Percentiles rank a stretch among this genome's conserved stretches.
Evolutionary conservation across 2,329 filamentous ascomycete genomes (phyloP).

Genomic region (Trichophyton verrucosum): DNA sequence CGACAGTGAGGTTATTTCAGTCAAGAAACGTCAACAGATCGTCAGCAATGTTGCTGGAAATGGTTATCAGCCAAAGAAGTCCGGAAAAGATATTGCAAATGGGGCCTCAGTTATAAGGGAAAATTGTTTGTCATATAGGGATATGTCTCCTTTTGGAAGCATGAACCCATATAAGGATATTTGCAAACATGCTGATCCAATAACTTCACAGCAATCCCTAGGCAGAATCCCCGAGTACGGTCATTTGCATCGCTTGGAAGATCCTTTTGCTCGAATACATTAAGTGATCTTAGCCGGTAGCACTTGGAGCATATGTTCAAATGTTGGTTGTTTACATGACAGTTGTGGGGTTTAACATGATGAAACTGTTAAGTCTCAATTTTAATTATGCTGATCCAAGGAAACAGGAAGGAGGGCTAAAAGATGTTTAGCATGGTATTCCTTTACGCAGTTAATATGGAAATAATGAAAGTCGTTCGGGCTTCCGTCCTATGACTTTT

Average conservation of each 20-base stretch:
- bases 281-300: not conserved
- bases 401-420: not conserved
- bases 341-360: not conserved
- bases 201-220: not conserved
- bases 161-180: conserved; percentile 8
- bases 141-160: not conserved
- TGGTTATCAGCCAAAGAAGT: not conserved
- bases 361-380: not conserved
- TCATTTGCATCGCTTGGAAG: not conserved
- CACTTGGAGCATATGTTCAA: not conserved
- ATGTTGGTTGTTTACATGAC: not conserved
- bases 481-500: no score
- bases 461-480: not conserved
- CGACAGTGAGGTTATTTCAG: not conserved
- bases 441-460: not conserved
- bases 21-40: not conserved
- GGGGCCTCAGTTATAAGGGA: not conserved
- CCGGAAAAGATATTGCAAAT: not conserved
- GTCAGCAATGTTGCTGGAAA: not conserved
- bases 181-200: not conserved
- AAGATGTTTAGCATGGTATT: not conserved
- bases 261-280: not conserved
- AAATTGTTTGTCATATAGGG: not conserved
- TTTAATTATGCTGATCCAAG: not conserved
- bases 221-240: not conserved